phyloP scores from a whole-genome alignment of 2,329 filamentous ascomycete genomes.

The Diplodia mutila region DNA sequence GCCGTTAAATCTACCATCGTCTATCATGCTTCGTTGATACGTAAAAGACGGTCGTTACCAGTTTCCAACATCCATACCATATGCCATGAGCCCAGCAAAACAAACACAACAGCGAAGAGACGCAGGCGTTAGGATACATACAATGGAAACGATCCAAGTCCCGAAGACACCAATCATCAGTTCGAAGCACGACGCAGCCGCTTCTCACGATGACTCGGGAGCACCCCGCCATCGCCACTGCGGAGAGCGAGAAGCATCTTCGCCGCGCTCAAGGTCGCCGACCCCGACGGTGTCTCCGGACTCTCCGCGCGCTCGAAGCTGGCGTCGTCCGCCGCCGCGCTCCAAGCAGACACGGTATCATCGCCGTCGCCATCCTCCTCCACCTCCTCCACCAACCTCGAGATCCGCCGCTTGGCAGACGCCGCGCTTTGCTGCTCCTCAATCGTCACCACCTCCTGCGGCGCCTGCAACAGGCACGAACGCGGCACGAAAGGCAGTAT shows the following conservation, averaged over 20 bases:
- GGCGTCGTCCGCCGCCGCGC: not conserved
- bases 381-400: slow-evolving; percentile 28
- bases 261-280: slow-evolving; percentile 41
- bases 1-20: not conserved
- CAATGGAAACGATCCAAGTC: not conserved
- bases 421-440: not conserved
- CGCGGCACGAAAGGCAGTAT: slow-evolving; percentile 31
- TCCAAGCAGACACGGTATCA: not conserved
- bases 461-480: not conserved
- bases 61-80: not conserved
- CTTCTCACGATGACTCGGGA: slow-evolving; percentile 31
- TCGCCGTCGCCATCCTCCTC: slow-evolving; percentile 14
- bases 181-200: slow-evolving; percentile 38
- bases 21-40: not conserved
- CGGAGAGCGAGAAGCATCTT: slow-evolving; percentile 40
- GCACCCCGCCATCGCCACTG: slow-evolving; percentile 28
- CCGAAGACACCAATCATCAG: slow-evolving; percentile 5
- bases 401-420: slow-evolving; percentile 30
- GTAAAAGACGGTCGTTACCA: not conserved
- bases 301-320: not conserved
- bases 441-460: not conserved
- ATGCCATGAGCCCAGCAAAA: not conserved
- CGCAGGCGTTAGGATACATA: too few relatives aligned
- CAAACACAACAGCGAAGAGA: not conserved
- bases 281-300: not conserved